Conservation (phyloP, 805 yeast genomes). For the Yarrowia sp. region DNA sequence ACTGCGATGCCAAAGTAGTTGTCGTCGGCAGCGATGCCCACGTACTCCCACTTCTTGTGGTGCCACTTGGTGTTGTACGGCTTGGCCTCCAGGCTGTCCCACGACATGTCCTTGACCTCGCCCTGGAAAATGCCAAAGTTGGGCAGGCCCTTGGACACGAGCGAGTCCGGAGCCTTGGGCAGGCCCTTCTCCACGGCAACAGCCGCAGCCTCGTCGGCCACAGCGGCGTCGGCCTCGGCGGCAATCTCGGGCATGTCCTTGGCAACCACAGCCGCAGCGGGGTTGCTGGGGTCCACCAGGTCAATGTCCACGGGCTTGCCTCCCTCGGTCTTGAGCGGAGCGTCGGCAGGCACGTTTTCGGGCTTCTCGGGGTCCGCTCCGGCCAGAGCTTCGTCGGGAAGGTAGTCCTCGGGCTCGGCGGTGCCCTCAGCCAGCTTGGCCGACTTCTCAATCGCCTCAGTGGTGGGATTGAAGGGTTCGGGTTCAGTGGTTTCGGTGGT, state of each 20-base stretch:
- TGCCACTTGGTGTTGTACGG: constrained; percentile 35
- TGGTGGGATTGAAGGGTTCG: constrained; percentile 9
- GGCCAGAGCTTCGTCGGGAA: constrained; percentile 11
- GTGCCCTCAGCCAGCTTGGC: constrained; percentile 30
- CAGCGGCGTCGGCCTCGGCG: constrained; percentile 26
- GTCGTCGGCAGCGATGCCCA: constrained; percentile 23
- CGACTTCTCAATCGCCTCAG: constrained; percentile 9
- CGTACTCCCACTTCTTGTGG: constrained; percentile 35
- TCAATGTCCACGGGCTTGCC: constrained; percentile 25
- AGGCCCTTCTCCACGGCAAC: constrained; percentile 18
- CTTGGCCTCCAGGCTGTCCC: constrained; percentile 35
- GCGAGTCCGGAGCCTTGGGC: constrained; percentile 29
- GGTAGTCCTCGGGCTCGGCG: constrained; percentile 22
- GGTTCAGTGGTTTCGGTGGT: background rate
- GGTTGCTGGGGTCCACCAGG: constrained; percentile 21
- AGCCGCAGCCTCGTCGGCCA: constrained; percentile 26
- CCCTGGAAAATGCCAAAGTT: constrained; percentile 35
- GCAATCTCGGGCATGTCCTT: constrained; percentile 30
- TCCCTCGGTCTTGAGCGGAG: constrained; percentile 11
- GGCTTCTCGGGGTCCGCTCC: constrained; percentile 27
- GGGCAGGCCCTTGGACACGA: constrained; percentile 35
- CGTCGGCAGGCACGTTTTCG: background rate
- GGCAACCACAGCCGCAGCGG: constrained; percentile 18
- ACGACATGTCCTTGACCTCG: constrained; percentile 12
- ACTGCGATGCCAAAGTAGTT: constrained; percentile 24